Evolutionary conservation across 345 rosid genomes (phyloP).

Genomic region (Euphorbia peplus): DNA sequence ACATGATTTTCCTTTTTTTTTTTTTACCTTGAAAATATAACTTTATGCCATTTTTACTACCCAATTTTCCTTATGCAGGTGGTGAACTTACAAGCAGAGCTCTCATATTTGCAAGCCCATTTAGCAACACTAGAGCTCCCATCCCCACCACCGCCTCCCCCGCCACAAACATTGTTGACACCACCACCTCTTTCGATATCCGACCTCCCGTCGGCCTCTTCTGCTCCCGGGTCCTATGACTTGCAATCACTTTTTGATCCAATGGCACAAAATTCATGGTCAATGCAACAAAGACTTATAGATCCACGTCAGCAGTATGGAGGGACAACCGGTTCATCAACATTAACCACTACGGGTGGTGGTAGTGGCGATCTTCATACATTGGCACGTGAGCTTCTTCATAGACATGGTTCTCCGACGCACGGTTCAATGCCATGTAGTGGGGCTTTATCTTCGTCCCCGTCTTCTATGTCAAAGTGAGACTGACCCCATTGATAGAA

Average conservation of each 20-base stretch:
- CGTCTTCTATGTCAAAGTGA: conserved; percentile 52
- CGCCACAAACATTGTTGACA: conserved; percentile 18
- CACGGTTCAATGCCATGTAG: conserved; percentile 36
- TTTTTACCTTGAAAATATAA: background rate
- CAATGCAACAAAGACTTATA: conserved; percentile 46
- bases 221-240: conserved; percentile 55
- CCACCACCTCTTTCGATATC: conserved; percentile 61
- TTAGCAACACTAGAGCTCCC: conserved; percentile 25
- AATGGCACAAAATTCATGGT: conserved; percentile 55
- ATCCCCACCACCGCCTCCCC: conserved; percentile 26
- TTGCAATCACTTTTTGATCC: conserved; percentile 73
- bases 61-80: conserved; percentile 14
- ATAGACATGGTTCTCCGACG: conserved; percentile 61
- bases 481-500: conserved; percentile 22
- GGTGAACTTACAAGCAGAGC: conserved; percentile 33
- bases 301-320: conserved; percentile 59
- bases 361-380: conserved; percentile 67
- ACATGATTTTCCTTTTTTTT: background rate
- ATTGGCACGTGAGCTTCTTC: conserved; percentile 70
- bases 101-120: conserved; percentile 27
- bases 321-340: conserved; percentile 32
- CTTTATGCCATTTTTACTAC: background rate
- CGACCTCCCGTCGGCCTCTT: conserved; percentile 56
- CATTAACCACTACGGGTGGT: conserved; percentile 33
- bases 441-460: conserved; percentile 50